Evolutionary conservation across 805 yeast species (phyloP).

Genomic region (Saturnispora sekii): DNA sequence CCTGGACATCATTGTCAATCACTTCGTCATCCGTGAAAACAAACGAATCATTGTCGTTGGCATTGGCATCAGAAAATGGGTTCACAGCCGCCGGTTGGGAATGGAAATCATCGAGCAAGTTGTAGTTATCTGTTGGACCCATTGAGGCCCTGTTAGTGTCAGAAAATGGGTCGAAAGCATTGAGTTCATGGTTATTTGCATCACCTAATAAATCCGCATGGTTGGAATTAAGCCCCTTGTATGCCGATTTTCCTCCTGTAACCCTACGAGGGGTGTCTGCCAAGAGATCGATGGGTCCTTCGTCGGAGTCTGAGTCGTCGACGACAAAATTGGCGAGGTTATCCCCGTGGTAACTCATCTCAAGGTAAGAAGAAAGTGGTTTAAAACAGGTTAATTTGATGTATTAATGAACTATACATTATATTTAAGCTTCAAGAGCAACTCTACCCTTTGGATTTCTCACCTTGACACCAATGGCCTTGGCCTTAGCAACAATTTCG

Average conservation of each 20-base stretch:
- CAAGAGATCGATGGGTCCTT: conserved; percentile 15
- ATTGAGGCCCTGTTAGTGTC: conserved; percentile 4
- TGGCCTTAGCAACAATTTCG: conserved; percentile 91
- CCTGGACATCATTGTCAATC: conserved; percentile 9
- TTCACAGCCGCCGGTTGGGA: neutral
- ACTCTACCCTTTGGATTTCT: conserved; percentile 99
- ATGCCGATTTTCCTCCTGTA: neutral
- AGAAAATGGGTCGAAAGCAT: conserved; percentile 12
- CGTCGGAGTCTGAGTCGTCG: conserved; percentile 11
- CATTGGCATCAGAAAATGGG: conserved; percentile 6
- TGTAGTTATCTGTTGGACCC: neutral
- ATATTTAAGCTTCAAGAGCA: conserved; percentile 83
- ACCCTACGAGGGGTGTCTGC: conserved; percentile 9
- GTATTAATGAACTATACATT: neutral
- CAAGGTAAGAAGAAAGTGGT: neutral
- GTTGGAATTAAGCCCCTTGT: neutral
- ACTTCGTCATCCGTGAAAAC: conserved; percentile 10
- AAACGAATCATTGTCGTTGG: conserved; percentile 6
- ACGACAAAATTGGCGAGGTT: conserved; percentile 10
- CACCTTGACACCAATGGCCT: conserved; percentile 96
- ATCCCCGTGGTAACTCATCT: conserved; percentile 5
- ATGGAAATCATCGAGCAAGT: neutral
- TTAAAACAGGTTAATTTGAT: neutral
- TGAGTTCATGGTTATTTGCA: neutral
- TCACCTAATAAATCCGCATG: conserved; percentile 3